phyloP scores from a whole-genome alignment of 1,284 basidiomycete species.

The Takashimella koratensis region DNA sequence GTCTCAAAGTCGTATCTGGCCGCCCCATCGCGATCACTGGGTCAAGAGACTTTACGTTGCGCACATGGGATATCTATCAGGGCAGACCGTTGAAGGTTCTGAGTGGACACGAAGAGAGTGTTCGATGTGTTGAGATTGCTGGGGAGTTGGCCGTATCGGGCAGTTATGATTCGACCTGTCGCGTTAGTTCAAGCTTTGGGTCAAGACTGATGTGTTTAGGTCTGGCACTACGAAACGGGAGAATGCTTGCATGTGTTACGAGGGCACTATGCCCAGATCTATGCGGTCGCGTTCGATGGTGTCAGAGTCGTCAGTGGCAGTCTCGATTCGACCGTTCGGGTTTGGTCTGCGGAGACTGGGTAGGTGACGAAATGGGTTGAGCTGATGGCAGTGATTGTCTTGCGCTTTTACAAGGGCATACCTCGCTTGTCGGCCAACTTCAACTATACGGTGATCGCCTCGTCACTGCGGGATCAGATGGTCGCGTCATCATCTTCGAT shows the following conservation, averaged over 20 bases:
- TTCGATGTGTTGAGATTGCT: conserved; percentile 82
- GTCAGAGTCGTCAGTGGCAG: conserved; percentile 79
- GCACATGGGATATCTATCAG: conserved; percentile 88
- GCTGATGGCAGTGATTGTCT: conserved; percentile 61
- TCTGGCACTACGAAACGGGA: conserved; percentile 81
- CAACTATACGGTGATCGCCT: conserved; percentile 73
- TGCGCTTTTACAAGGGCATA: conserved; percentile 87
- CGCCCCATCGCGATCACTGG: conserved; percentile 86
- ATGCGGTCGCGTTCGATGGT: conserved; percentile 90
- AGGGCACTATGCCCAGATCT: conserved; percentile 92
- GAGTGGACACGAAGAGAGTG: conserved; percentile 74
- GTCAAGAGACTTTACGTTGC: conserved; percentile 77
- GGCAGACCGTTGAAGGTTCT: conserved; percentile 69
- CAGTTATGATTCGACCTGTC: conserved; percentile 80
- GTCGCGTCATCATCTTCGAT: conserved; percentile 85
- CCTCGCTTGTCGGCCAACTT: conserved; percentile 88
- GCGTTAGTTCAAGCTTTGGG: conserved; percentile 54
- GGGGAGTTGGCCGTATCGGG: conserved; percentile 79
- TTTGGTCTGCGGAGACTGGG: conserved; percentile 82
- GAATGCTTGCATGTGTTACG: conserved; percentile 76
- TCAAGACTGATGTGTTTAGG: conserved; percentile 47
- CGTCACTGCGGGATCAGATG: conserved; percentile 89
- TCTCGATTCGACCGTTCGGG: conserved; percentile 82
- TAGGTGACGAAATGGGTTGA: conserved; percentile 42
- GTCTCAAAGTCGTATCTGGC: conserved; percentile 80